Base-by-base conservation (phyloP, 371 early-diverging fungal genomes). In the Actinomortierella wolfii region DNA sequence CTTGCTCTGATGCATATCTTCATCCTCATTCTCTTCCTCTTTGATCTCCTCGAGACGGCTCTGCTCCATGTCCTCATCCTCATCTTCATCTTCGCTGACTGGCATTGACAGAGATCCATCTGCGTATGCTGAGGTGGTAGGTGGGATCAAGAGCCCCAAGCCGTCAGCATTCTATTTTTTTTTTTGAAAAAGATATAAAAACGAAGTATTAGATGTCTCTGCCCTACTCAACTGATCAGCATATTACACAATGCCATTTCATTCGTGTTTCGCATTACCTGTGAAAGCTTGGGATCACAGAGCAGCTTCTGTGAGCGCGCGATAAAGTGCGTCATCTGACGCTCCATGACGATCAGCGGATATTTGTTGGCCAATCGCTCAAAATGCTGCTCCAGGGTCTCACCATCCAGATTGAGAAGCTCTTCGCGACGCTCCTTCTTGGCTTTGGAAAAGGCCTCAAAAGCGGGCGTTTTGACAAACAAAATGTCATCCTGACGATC, bases 301-400 rank as follows among this genome's bases (percentile, higher is more conserved):
- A 73, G 56, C 7, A 73, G 59, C 49, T 67, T 66, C 34, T 73
- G 74, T 2, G 63, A 67, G 21, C 67, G 67, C 39, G 57, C 45
- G 43, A 73, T 67, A 39, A 62, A 73, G 23, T 73, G 74, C 18
- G 74, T 73, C 74, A 73, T 73, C 23, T 73, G 74, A 11, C 74
- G 59, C 57, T 66, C 74, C 40, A 73, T 59, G 44, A 73, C 61
- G 21, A 63, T 67, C 18, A 81, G 53, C 1, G 86, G 86, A 58
- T 81, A 84, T 34, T 76, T 68, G 54, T 78, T 70, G 13, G 85
- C 84, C 51, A 86, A 43, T 28, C 69, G 61, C 46, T 71, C 68
- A 66, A 83, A 83, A 64, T 84, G 85, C 8, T 69, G 53, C 44
- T 80, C 73, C 43, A 84, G 55, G 17, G 76, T 70, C 2, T 58